Evolutionary conservation across 108 stramenopile species (phyloP).

Genomic region (Cyclotella distinguenda): DNA sequence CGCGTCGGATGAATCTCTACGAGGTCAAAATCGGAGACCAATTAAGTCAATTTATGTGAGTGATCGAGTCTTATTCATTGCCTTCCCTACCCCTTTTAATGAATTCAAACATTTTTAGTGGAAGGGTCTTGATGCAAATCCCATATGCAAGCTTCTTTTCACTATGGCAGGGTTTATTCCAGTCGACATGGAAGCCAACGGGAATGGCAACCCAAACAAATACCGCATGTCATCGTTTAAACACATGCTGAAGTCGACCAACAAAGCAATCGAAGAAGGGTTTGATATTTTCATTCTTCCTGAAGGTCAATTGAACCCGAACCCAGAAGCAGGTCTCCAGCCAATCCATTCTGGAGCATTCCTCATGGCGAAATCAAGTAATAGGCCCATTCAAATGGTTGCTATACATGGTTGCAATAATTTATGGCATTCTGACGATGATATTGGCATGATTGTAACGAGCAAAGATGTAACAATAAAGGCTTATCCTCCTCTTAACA

Average conservation of each 20-base stretch:
- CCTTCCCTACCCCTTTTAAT: background rate
- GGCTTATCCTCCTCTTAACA: conserved; percentile 49
- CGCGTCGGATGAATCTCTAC: conserved; percentile 56
- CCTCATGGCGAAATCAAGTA: conserved; percentile 65
- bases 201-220: conserved; percentile 70
- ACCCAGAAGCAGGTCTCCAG: conserved; percentile 66
- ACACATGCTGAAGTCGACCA: conserved; percentile 54
- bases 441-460: conserved; percentile 65
- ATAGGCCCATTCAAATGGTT: conserved; percentile 77
- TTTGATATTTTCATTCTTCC: conserved; percentile 85
- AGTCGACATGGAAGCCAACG: conserved; percentile 81
- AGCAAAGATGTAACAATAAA: conserved; percentile 52
- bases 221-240: conserved; percentile 75
- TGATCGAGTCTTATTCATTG: background rate
- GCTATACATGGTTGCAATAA: conserved; percentile 69
- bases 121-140: conserved; percentile 83
- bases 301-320: conserved; percentile 85
- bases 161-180: conserved; percentile 80
- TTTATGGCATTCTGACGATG: conserved; percentile 75
- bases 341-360: conserved; percentile 74
- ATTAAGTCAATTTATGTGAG: conserved; percentile 81
- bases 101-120: conserved; percentile 44
- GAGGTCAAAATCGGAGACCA: conserved; percentile 68
- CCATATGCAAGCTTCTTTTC: conserved; percentile 72
- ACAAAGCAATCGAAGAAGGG: conserved; percentile 72